Evolutionary conservation across 1,284 basidiomycete species (phyloP).

Genomic region (Ceratobasidium sp.): DNA sequence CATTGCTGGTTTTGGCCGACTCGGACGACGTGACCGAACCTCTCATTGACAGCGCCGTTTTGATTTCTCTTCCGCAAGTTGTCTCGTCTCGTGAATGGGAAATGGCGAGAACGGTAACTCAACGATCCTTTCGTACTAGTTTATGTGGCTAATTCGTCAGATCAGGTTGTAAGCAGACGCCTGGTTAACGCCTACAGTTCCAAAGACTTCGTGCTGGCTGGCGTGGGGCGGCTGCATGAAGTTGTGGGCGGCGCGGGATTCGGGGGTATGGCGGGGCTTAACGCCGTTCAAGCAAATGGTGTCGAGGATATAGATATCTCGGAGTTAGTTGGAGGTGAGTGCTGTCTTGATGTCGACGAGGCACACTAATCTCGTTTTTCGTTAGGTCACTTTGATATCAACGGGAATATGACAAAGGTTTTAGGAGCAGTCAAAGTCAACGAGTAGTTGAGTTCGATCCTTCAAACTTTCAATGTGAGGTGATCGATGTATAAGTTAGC

Average conservation of each 20-base stretch:
- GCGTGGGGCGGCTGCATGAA: constrained; percentile 66
- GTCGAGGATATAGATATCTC: constrained; percentile 62
- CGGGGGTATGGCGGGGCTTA: constrained; percentile 53
- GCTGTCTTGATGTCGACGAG: neutral
- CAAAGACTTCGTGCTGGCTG: constrained; percentile 66
- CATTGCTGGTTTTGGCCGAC: constrained; percentile 62
- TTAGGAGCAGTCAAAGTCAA: constrained; percentile 41
- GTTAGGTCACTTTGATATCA: constrained; percentile 50
- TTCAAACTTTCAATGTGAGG: neutral
- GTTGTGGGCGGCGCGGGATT: constrained; percentile 61
- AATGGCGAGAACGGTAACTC: constrained; percentile 54
- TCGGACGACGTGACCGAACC: constrained; percentile 55
- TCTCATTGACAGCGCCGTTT: constrained; percentile 65
- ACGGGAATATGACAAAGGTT: constrained; percentile 44
- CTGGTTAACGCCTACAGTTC: constrained; percentile 65
- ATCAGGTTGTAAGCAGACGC: constrained; percentile 60
- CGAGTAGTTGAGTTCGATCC: constrained; percentile 24
- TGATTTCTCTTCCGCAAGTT: constrained; percentile 64
- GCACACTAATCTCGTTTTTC: neutral
- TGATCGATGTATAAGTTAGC: neutral
- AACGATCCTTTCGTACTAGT: neutral
- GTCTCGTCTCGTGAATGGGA: constrained; percentile 63
- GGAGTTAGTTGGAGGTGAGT: constrained; percentile 55
- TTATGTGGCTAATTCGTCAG: neutral
- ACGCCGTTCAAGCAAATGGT: constrained; percentile 58